A percentile compares a stretch with the other conserved stretches of the same genome.
Conservation (phyloP, 2,329 filamentous ascomycete species). For the Cladosporium sp. region DNA sequence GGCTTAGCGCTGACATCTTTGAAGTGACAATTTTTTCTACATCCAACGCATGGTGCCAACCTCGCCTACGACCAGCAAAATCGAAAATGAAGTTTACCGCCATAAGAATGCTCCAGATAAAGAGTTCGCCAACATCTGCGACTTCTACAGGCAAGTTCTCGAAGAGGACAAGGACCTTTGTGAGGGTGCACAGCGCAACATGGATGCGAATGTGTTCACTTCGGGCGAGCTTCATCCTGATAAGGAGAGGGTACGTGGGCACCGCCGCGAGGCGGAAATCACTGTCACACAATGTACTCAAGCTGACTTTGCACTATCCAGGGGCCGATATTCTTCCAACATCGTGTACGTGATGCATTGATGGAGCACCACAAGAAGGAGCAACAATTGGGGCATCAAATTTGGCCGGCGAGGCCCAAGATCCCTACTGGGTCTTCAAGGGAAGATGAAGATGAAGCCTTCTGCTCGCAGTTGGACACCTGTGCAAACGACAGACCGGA, state of each 20-base stretch:
- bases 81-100: conserved; percentile 51
- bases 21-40: conserved; percentile 48
- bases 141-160: conserved; percentile 58
- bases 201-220: conserved; percentile 58
- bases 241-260: conserved; percentile 8
- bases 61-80: conserved; percentile 51
- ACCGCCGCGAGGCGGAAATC: too few relatives aligned
- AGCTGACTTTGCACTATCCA: neutral
- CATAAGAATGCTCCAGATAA: conserved; percentile 43
- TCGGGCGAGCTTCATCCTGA: conserved; percentile 60
- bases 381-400: conserved; percentile 27
- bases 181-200: conserved; percentile 56
- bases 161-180: conserved; percentile 62
- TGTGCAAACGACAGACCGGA: conserved; percentile 2
- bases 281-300: neutral
- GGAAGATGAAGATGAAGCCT: conserved; percentile 7
- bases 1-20: neutral
- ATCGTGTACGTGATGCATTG: conserved; percentile 24
- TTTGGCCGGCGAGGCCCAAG: conserved; percentile 27
- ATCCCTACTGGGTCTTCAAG: neutral
- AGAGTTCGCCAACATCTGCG: conserved; percentile 45
- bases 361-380: conserved; percentile 32
- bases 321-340: conserved; percentile 20
- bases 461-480: conserved; percentile 11
- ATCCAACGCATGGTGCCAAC: conserved; percentile 38